A percentile compares a stretch with the other conserved stretches of the same genome.
phyloP scores from a whole-genome alignment of 1,284 basidiomycete species.

The Ceratobasidium sp. region DNA sequence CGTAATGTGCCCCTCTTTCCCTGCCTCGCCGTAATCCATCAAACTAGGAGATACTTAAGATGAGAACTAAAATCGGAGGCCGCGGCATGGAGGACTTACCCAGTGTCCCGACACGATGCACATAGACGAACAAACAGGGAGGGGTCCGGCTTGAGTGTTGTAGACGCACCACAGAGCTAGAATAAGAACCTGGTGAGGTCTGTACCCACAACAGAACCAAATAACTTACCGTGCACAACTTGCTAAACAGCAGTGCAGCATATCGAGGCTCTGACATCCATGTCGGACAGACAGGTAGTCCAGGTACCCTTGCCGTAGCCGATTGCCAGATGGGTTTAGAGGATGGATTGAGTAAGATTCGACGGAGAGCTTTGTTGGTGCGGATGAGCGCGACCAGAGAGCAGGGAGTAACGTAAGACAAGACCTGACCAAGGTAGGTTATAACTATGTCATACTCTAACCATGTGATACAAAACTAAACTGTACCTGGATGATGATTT shows the following conservation, averaged over 20 bases:
- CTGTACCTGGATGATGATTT: no score
- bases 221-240: slow-evolving; percentile 8
- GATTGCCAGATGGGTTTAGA: neutral
- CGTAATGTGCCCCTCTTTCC: no score
- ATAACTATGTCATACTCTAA: no score
- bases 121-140: neutral
- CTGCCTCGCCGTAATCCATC: neutral
- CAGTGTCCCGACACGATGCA: slow-evolving; percentile 3
- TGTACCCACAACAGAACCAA: neutral
- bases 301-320: neutral
- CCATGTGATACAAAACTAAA: no score
- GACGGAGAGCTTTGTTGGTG: neutral
- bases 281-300: neutral
- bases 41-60: neutral
- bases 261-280: slow-evolving; percentile 3
- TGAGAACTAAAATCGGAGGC: neutral
- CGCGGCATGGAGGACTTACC: neutral
- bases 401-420: no score
- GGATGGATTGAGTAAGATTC: neutral
- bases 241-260: slow-evolving; percentile 5
- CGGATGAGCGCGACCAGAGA: neutral
- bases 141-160: slow-evolving; percentile 14
- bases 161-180: neutral
- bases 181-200: neutral
- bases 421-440: no score